Conservation (phyloP, 2,329 filamentous ascomycete genomes). For the Hymenoscyphus repandus region DNA sequence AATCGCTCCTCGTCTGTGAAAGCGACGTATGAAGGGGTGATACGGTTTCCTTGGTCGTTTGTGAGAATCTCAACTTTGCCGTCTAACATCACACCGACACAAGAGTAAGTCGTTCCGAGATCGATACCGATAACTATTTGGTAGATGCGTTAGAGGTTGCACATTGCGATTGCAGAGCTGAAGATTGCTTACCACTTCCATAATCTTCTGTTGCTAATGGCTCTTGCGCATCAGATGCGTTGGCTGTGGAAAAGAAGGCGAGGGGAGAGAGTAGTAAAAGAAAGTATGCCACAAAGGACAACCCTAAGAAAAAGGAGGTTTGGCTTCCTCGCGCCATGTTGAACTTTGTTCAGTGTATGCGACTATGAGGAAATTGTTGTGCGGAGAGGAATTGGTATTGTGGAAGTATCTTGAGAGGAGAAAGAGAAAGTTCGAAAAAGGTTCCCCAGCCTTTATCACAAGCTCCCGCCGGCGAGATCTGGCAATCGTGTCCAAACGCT, state of each 20-base stretch:
- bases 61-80: slow-evolving; percentile 93
- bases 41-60: slow-evolving; percentile 96
- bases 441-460: slow-evolving; percentile 4
- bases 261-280: slow-evolving; percentile 83
- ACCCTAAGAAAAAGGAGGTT: slow-evolving; percentile 68
- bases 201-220: slow-evolving; percentile 58
- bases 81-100: slow-evolving; percentile 93
- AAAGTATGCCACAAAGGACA: slow-evolving; percentile 90
- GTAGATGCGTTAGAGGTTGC: slow-evolving; percentile 12
- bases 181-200: slow-evolving; percentile 55
- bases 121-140: slow-evolving; percentile 82
- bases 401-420: slow-evolving; percentile 3
- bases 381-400: slow-evolving; percentile 10
- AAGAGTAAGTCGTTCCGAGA: slow-evolving; percentile 84
- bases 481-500: slow-evolving; percentile 2
- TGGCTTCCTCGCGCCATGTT: slow-evolving; percentile 57
- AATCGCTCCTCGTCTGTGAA: slow-evolving; percentile 96
- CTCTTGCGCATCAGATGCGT: slow-evolving; percentile 66
- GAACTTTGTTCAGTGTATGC: slow-evolving; percentile 23
- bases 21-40: slow-evolving; percentile 90
- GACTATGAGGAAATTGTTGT: slow-evolving; percentile 8
- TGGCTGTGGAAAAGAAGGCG: slow-evolving; percentile 71
- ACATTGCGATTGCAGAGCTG: not conserved
- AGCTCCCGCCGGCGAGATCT: slow-evolving; percentile 1
- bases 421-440: slow-evolving; percentile 1